A percentile compares a stretch with the other conserved stretches of the same genome.
Evolutionary conservation across 257 asterid genomes (phyloP).

Genomic region (Solanum etuberosum): DNA sequence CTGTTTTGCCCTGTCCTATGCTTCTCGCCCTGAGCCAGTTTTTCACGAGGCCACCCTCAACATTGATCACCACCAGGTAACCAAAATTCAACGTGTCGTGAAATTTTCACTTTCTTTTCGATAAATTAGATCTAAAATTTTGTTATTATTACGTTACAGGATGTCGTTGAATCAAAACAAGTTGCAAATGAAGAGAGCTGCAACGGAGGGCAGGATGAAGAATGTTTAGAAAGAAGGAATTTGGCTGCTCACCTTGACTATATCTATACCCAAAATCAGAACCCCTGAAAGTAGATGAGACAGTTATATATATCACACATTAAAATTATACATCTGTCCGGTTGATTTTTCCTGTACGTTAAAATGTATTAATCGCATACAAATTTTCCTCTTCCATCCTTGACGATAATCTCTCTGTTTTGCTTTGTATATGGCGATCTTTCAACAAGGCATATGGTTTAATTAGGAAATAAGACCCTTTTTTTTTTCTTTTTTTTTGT

Average conservation of each 20-base stretch:
- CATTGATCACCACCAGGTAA: conserved; percentile 7
- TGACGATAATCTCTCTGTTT: background rate
- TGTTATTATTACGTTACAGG: background rate
- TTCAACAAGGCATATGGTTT: too few species aligned
- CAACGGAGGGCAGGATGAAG: conserved; percentile 27
- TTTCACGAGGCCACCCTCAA: background rate
- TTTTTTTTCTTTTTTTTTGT: too few species aligned
- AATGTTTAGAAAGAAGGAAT: conserved; percentile 56
- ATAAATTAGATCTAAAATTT: background rate
- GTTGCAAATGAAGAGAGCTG: conserved; percentile 22
- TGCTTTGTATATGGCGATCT: background rate
- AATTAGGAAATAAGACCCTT: background rate
- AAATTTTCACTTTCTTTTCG: background rate
- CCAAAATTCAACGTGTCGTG: background rate
- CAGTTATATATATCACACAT: background rate
- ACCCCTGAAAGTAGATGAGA: background rate
- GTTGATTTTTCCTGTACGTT: background rate
- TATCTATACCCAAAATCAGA: conserved; percentile 43
- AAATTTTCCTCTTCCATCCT: background rate
- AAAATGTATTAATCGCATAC: background rate
- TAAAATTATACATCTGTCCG: background rate
- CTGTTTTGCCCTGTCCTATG: conserved; percentile 25
- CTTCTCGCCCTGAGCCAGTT: conserved; percentile 32
- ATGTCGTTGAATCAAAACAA: background rate
- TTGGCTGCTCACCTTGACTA: conserved; percentile 53